phyloP scores from a whole-genome alignment of 2,329 filamentous ascomycete species.

The Falciphora oryzae region DNA sequence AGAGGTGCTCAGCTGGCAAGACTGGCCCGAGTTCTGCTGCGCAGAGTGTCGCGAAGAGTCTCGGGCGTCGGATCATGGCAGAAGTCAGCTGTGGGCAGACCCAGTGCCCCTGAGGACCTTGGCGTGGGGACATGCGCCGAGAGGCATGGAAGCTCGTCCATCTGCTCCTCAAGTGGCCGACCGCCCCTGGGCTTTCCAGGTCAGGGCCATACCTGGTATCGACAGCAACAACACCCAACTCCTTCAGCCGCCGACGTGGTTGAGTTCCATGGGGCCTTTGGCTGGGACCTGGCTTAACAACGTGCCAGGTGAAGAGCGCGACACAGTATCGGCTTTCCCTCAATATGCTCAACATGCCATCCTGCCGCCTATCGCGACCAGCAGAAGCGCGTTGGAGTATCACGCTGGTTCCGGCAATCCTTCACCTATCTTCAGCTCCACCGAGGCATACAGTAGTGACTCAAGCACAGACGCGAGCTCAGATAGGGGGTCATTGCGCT shows the following conservation, averaged over 20 bases:
- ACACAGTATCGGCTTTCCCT: neutral
- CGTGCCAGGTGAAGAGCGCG: no score
- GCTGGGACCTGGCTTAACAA: neutral
- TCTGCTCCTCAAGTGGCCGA: neutral
- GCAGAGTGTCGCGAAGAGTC: neutral
- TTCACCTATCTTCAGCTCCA: neutral
- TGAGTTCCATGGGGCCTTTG: neutral
- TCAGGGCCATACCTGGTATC: neutral
- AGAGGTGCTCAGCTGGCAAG: neutral
- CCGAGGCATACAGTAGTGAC: neutral
- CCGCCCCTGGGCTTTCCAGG: neutral
- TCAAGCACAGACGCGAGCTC: neutral
- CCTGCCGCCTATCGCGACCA: no score
- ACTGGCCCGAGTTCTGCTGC: constrained; percentile 5
- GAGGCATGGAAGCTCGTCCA: neutral
- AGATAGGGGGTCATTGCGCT: neutral
- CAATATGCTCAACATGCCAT: neutral
- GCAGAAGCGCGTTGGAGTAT: neutral
- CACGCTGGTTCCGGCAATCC: no score
- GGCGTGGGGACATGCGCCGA: neutral
- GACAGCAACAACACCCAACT: neutral
- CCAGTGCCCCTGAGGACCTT: neutral
- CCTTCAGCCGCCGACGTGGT: no score
- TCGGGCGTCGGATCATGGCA: neutral
- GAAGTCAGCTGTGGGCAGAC: neutral